Evolutionary conservation across 768 basidiomycete genomes (phyloP).

Genomic region (Mrakia gelida): DNA sequence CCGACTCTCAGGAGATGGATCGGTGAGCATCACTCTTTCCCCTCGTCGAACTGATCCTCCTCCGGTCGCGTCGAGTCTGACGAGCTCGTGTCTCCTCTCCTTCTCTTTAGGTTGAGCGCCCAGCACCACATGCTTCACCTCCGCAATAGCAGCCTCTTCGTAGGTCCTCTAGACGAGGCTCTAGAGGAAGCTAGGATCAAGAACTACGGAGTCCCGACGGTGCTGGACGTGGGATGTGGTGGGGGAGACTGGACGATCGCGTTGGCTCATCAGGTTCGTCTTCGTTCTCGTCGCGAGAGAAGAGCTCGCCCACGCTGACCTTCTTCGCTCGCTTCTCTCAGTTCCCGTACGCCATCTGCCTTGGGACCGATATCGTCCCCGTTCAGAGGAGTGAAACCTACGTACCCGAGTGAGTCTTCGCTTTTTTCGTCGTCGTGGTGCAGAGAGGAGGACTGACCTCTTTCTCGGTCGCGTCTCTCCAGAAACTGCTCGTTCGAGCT

Average conservation of each 20-base stretch:
- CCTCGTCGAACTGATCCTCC: background rate
- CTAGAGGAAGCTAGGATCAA: conserved; percentile 9
- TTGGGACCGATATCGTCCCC: conserved; percentile 16
- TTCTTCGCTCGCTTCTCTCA: background rate
- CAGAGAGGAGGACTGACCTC: background rate
- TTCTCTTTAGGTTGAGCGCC: background rate
- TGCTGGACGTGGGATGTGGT: conserved; percentile 22
- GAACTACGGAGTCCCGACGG: background rate
- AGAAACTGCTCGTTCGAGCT: conserved; percentile 28
- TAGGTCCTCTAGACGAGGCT: conserved; percentile 18
- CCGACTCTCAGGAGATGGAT: conserved; percentile 13
- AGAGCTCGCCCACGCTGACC: background rate
- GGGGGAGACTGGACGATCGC: conserved; percentile 23
- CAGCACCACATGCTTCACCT: conserved; percentile 21
- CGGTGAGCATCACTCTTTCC: background rate
- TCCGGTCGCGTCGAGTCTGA: background rate
- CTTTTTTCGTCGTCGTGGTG: too few species aligned
- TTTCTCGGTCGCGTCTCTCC: background rate
- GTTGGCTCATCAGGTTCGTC: conserved; percentile 11
- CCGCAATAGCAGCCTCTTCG: conserved; percentile 9
- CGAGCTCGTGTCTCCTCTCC: background rate
- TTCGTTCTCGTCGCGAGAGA: background rate
- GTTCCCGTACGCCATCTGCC: conserved; percentile 15
- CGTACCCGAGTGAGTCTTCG: conserved; percentile 7
- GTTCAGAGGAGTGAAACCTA: background rate